Base-by-base conservation (phyloP, 2,329 filamentous ascomycete species). In the Neoarthrinium moseri region DNA sequence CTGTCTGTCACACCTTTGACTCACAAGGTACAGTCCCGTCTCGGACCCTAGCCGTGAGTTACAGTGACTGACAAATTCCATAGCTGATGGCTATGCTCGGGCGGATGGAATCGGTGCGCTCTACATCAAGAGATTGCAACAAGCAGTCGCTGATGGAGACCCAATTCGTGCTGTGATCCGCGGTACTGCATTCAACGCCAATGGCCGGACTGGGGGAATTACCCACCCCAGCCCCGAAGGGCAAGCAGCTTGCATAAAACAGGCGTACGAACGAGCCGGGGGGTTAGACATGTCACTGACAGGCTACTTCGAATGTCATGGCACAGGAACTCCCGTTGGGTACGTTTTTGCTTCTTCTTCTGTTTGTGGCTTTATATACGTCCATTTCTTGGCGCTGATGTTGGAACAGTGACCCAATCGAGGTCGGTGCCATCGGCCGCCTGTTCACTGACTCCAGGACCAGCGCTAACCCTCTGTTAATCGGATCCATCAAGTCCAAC, bases 61-160 rank as follows among this genome's bases (percentile, higher is more conserved):
- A n/a, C n/a, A n/a, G n/a, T 29, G n/a, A 29, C 26, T 29, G 26
- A 29, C 26, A 29, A 29, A 29, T 29, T 8, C 23, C 3, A 50
- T 53, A 11, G 74, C 68, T 2, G 60, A 71, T 47, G 77, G 76
- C 0, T 80, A 77, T 49, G 71, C 63, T 0, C 61, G 73, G n/a
- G 74, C 72, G 2, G 74, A 78, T 48, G 75, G 73, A 4, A 58
- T 68, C 4, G 68, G 60, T 1, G 59, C 66, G 4, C 36, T 78
- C 3, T 46, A 75, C 1, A 50, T 78, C 2, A 78, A 78, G 56
- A 61, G 49, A 12, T 50, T 60, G 7, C 60, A 63, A 15, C 65
- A 69, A 33, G 76, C 76, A 2, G 48, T 78, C 2, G 51, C 54
- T 4, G 73, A 73, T 35, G 68, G 69, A 1, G 56, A 61, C 27